phyloP scores from a whole-genome alignment of 2,329 filamentous ascomycete species.

The Diaporthe ilicicola region DNA sequence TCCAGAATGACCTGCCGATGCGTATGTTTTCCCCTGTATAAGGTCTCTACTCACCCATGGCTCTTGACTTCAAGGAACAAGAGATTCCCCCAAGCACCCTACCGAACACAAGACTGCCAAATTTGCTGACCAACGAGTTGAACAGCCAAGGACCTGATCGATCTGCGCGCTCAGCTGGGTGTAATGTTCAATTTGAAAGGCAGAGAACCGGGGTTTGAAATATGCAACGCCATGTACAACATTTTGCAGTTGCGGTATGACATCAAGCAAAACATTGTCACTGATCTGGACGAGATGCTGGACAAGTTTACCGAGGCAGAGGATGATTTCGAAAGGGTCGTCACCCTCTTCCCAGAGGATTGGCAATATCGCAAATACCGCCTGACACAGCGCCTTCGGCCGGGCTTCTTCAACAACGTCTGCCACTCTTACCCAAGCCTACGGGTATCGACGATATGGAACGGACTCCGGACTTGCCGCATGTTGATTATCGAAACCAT shows the following conservation, averaged over 20 bases:
- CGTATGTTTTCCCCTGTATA: slow-evolving; percentile 36
- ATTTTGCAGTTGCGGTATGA: slow-evolving; percentile 57
- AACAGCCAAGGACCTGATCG: slow-evolving; percentile 50
- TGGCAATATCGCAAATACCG: slow-evolving; percentile 54
- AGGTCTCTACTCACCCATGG: not conserved
- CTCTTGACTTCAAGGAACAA: not conserved
- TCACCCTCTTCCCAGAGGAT: slow-evolving; percentile 47
- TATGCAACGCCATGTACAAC: slow-evolving; percentile 54
- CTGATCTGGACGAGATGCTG: slow-evolving; percentile 51
- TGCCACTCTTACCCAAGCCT: slow-evolving; percentile 58
- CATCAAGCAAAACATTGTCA: slow-evolving; percentile 49
- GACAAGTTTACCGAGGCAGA: slow-evolving; percentile 50
- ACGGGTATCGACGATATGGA: slow-evolving; percentile 57
- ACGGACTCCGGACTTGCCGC: slow-evolving; percentile 54
- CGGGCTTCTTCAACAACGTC: slow-evolving; percentile 49
- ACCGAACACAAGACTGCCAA: not conserved
- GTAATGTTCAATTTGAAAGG: slow-evolving; percentile 43
- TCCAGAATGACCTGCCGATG: slow-evolving; percentile 58
- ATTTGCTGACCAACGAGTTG: not conserved
- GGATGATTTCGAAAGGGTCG: slow-evolving; percentile 50
- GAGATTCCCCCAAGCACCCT: no score
- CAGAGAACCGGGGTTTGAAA: slow-evolving; percentile 50
- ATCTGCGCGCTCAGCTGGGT: slow-evolving; percentile 54
- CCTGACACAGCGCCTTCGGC: slow-evolving; percentile 47
- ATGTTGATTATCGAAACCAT: slow-evolving; percentile 59